Base-by-base conservation (phyloP, 108 stramenopile genomes). In the Nitzschia inconspicua region DNA sequence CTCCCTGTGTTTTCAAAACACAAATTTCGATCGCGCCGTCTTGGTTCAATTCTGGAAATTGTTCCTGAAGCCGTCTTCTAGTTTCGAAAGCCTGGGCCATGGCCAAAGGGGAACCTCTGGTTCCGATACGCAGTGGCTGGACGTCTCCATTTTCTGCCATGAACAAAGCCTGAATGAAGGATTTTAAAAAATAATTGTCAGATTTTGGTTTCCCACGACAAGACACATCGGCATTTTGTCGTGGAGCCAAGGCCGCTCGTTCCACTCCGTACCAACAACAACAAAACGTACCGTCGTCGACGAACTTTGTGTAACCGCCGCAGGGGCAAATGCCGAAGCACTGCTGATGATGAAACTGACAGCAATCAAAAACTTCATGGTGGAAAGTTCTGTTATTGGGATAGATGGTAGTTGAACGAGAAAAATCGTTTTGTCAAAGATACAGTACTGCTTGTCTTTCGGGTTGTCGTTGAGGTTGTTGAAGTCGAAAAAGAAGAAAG, bases 71-170 rank as follows among this genome's bases (percentile, higher is more conserved):
- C 25, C 91, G 78, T 49, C 82, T 61, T 44, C 93, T 80, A 2
- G 98, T 99, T 80, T 96, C 91, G 78, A 95, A 97, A 11, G 98
- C 98, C 72, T 98, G 98, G 40, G 98, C 98, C 57, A 99, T 75
- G 29, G 98, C 98, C 27, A 99, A 77, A 4, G 98, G 98, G 32
- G 96, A 98, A 20, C 98, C 98, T 44, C 98, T 84, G 6, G 98
- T 99, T 47, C 98, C 98, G 49, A 99, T 99, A 26, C 95, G 89
- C 47, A 95, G 79, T 27, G 94, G 94, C 27, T 72, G 53, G 44
- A 88, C 67, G 30, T 56, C 73, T 22, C 63, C 79, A 47, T 77
- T 66, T 58, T 80, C 89, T 10, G 86, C 84, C 84, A 88, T 84
- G 63, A 76, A 86, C n/a, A 88, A 68, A 31, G 82, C 86, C 88